Percentiles rank a stretch among this genome's conserved stretches.
These are phyloP conservation scores for Teratosphaeria destructans DNA, from an alignment of 2,329 filamentous ascomycete species.

Conservation along the genomic window DNA sequence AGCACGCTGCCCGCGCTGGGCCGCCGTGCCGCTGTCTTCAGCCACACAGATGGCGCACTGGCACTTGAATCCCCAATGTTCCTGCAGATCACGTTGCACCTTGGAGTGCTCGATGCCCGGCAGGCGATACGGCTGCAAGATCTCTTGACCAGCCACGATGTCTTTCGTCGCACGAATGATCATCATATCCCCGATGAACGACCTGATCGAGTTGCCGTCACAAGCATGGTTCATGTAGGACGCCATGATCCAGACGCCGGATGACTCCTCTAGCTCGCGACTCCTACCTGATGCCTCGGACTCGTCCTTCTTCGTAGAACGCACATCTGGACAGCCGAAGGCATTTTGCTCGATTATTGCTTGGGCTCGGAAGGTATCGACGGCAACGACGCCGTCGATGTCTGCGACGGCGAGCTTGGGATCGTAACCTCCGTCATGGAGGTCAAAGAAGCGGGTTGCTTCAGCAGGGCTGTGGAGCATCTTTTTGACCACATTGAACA, in stretches of 20 bases:
- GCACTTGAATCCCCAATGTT: slow-evolving; percentile 4
- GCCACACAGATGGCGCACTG: slow-evolving; percentile 2
- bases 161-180: slow-evolving; percentile 39
- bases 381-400: slow-evolving; percentile 9
- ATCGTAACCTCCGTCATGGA: slow-evolving; percentile 10
- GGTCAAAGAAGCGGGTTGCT: slow-evolving; percentile 7
- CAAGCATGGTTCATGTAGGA: slow-evolving; percentile 47
- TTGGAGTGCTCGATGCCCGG: slow-evolving; percentile 16
- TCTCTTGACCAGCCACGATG: slow-evolving; percentile 36
- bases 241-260: slow-evolving; percentile 39
- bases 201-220: slow-evolving; percentile 34
- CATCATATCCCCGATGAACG: slow-evolving; percentile 47
- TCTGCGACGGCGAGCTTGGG: slow-evolving; percentile 1
- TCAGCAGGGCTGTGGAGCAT: slow-evolving; percentile 8
- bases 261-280: background rate
- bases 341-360: slow-evolving; percentile 10
- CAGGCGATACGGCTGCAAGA: slow-evolving; percentile 20
- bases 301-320: background rate
- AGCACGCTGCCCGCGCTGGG: background rate
- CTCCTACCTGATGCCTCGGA: background rate
- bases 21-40: background rate
- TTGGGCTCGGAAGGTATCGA: slow-evolving; percentile 11
- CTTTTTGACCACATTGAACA: slow-evolving; percentile 10
- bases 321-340: slow-evolving; percentile 7
- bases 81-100: slow-evolving; percentile 23